Conservation (phyloP, 345 rosid species). For the Sonneratia caseolaris region DNA sequence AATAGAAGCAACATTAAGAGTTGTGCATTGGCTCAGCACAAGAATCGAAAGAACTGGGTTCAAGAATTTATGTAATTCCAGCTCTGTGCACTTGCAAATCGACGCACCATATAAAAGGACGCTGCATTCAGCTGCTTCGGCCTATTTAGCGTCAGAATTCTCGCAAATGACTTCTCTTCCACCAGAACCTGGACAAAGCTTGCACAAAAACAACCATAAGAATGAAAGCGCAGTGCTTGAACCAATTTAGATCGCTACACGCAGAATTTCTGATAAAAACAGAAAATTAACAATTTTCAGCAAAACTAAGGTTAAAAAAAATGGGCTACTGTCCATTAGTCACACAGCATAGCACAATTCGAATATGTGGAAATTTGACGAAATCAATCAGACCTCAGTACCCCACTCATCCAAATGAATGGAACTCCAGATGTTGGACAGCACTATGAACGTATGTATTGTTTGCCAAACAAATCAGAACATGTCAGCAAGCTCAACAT, state of each 20-base stretch:
- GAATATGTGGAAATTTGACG: background rate
- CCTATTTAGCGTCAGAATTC: conserved; percentile 55
- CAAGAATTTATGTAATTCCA: conserved; percentile 3
- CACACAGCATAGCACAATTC: background rate
- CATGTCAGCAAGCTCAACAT: background rate
- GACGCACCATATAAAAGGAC: conserved; percentile 44
- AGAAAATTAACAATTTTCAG: background rate
- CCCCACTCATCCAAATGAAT: background rate
- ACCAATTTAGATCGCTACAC: background rate
- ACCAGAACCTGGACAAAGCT: conserved; percentile 35
- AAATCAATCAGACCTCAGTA: background rate
- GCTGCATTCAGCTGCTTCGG: conserved; percentile 68
- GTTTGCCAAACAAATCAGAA: background rate
- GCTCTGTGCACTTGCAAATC: background rate
- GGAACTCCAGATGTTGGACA: background rate
- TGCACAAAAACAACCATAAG: background rate
- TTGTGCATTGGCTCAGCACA: background rate
- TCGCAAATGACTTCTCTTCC: conserved; percentile 38
- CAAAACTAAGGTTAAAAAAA: background rate
- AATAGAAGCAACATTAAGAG: background rate
- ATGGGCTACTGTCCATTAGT: no score
- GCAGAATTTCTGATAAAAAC: background rate
- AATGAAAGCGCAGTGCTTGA: background rate
- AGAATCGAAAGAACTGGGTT: background rate
- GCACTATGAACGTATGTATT: background rate